Base-by-base conservation (phyloP, 768 basidiomycete genomes). In the Rhizopogon vulgaris region DNA sequence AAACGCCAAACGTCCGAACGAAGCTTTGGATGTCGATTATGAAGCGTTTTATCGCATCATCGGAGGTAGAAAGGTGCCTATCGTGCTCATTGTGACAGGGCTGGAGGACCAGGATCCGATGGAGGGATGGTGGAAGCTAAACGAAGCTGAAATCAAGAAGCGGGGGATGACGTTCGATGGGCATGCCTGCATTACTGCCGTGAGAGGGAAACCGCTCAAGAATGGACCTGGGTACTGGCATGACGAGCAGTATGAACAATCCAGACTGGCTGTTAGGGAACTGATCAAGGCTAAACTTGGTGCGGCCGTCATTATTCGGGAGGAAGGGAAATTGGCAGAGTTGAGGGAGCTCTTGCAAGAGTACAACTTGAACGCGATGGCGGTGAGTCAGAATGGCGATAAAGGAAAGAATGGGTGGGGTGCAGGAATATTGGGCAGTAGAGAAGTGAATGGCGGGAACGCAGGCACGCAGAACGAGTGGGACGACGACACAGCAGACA, bases 161-260 rank as follows among this genome's bases (percentile, higher is more conserved):
- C 60, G 69, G 32, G 62, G 63, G 11, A 73, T 76, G 61, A 43
- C 52, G 8, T 73, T 74, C 15, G 58, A 66, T 30, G 72, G 66
- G 2, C 66, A 72, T 18, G 75, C 70, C 8, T 77, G 76, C 48
- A 62, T 76, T 47, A 75, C 73, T 14, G 68, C 73, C 3, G 58
- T 58, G 3, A 54, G 45, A 38, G 54, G 54, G 14, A 55, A 55
- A 43, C n/a, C 28, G 8, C 52, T 52, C 27, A 46, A 28, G 28
- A 37, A 32, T 8, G 38, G 43, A 7, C 45, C 45, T 46, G 41
- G 51, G 6, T 11, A 43, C 41, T n/a, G 36, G 34, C 25, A 45
- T n/a, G 54, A 55, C 22, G 54, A 55, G 25, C 42, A 52, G 39
- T 55, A 55, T 25, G 55, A 51, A 6, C 52, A 57, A 38, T 58